A percentile compares a stretch with the other conserved stretches of the same genome.
These are phyloP conservation scores for Hypoxylon fuscum DNA, from an alignment of 495 filamentous ascomycete species.

Conservation along the genomic window DNA sequence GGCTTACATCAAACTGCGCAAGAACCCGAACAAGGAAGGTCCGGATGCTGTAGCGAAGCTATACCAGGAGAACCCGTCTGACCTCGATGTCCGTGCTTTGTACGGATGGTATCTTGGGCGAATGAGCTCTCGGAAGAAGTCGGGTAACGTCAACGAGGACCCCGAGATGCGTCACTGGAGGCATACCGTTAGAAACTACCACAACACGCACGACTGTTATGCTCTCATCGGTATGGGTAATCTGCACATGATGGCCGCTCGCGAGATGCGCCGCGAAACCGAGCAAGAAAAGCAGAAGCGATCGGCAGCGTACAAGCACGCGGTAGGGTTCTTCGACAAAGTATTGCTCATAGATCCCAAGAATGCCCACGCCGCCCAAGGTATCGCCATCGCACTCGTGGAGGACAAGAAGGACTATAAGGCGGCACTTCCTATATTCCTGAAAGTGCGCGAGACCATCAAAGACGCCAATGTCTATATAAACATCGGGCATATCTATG, in stretches of 20 bases:
- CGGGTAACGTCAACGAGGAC: conserved; percentile 84
- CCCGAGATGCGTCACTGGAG: conserved; percentile 93
- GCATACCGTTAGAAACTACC: conserved; percentile 89
- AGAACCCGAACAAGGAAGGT: conserved; percentile 83
- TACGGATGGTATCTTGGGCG: conserved; percentile 93
- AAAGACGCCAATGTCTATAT: conserved; percentile 86
- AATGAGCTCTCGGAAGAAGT: conserved; percentile 77
- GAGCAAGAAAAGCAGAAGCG: conserved; percentile 91
- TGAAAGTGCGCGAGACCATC: conserved; percentile 86
- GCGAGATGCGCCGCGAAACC: conserved; percentile 91
- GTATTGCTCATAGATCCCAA: conserved; percentile 88
- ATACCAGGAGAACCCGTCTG: conserved; percentile 77
- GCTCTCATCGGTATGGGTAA: conserved; percentile 97
- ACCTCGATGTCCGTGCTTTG: conserved; percentile 89
- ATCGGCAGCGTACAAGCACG: conserved; percentile 82
- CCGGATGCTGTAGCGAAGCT: conserved; percentile 83
- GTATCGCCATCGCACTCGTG: conserved; percentile 89
- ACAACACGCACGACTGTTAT: conserved; percentile 98
- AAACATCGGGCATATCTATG: conserved; percentile 92
- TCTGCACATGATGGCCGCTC: conserved; percentile 80
- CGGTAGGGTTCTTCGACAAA: conserved; percentile 98
- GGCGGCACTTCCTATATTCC: conserved; percentile 82
- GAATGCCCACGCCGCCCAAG: conserved; percentile 96
- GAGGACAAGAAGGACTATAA: conserved; percentile 91
- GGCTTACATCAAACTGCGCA: conserved; percentile 88